Conservation (phyloP, 2,329 filamentous ascomycete species). For the Sclerotinia subarctica region DNA sequence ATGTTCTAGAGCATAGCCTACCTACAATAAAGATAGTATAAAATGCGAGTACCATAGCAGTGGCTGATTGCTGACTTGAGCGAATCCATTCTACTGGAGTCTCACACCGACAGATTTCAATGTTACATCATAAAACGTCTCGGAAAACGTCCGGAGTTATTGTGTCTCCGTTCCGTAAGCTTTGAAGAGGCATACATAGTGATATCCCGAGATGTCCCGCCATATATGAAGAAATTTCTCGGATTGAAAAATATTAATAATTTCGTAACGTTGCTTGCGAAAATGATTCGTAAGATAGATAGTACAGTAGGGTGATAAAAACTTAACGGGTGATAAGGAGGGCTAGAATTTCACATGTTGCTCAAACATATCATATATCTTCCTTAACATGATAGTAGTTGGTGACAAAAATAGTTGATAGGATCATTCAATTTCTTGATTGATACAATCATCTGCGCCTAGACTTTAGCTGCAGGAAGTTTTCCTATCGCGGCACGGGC, state of each 20-base stretch:
- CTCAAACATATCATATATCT: conserved; percentile 3
- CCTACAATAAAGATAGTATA: neutral
- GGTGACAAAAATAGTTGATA: conserved; percentile 1
- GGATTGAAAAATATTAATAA: neutral
- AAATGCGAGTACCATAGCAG: neutral
- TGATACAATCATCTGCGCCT: neutral
- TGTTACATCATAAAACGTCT: neutral
- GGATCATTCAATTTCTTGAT: neutral
- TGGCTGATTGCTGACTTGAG: conserved; percentile 10
- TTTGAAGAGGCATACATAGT: conserved; percentile 2
- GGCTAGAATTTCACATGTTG: neutral
- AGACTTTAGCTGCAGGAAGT: conserved; percentile 11
- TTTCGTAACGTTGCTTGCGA: conserved; percentile 14
- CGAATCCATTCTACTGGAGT: conserved; percentile 8
- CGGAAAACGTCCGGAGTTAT: neutral
- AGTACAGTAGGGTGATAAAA: neutral
- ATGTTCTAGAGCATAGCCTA: conserved; percentile 5
- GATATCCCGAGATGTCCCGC: neutral
- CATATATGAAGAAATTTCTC: neutral
- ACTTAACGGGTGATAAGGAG: neutral
- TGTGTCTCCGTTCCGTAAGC: conserved; percentile 5
- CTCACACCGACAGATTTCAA: neutral
- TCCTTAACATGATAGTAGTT: conserved; percentile 4
- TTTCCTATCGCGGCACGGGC: conserved; percentile 18
- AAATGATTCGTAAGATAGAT: neutral